Evolutionary conservation across 2,329 filamentous ascomycete species (phyloP).

Genomic region (Aspergillus chevalieri): DNA sequence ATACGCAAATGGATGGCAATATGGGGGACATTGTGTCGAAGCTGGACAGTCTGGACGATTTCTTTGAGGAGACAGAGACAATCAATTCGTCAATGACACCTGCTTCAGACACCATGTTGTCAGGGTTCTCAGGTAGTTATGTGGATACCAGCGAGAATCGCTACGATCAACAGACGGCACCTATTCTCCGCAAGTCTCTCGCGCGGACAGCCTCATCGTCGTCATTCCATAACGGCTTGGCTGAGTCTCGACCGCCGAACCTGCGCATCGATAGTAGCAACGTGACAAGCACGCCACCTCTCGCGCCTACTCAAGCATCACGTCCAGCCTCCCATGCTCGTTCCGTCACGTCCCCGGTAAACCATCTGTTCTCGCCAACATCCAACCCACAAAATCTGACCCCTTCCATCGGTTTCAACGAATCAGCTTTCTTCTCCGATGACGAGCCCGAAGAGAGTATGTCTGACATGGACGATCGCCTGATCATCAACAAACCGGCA

Average conservation of each 20-base stretch:
- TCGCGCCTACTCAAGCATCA: slow-evolving; percentile 27
- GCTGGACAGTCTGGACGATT: slow-evolving; percentile 72
- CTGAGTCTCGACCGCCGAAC: slow-evolving; percentile 60
- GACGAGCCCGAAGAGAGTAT: slow-evolving; percentile 73
- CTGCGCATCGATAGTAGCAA: slow-evolving; percentile 43
- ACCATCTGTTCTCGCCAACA: slow-evolving; percentile 40
- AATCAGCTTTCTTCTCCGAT: slow-evolving; percentile 63
- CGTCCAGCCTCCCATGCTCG: slow-evolving; percentile 70
- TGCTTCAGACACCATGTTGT: slow-evolving; percentile 31
- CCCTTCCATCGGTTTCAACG: slow-evolving; percentile 41
- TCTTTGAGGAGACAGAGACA: slow-evolving; percentile 64
- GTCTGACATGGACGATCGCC: slow-evolving; percentile 73
- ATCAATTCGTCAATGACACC: slow-evolving; percentile 51
- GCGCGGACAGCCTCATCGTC: slow-evolving; percentile 63
- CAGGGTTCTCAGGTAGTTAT: slow-evolving; percentile 54
- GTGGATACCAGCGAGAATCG: slow-evolving; percentile 72
- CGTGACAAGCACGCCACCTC: slow-evolving; percentile 27
- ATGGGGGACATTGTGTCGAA: slow-evolving; percentile 78
- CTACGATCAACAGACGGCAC: slow-evolving; percentile 88
- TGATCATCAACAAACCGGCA: slow-evolving; percentile 20
- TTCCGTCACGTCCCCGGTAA: slow-evolving; percentile 74
- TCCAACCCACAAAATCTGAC: slow-evolving; percentile 50
- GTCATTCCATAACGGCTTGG: slow-evolving; percentile 83
- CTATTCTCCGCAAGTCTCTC: slow-evolving; percentile 78
- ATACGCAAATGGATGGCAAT: slow-evolving; percentile 54